Evolutionary conservation across 345 rosid genomes (phyloP).

Genomic region (Dipteronia dyeriana): DNA sequence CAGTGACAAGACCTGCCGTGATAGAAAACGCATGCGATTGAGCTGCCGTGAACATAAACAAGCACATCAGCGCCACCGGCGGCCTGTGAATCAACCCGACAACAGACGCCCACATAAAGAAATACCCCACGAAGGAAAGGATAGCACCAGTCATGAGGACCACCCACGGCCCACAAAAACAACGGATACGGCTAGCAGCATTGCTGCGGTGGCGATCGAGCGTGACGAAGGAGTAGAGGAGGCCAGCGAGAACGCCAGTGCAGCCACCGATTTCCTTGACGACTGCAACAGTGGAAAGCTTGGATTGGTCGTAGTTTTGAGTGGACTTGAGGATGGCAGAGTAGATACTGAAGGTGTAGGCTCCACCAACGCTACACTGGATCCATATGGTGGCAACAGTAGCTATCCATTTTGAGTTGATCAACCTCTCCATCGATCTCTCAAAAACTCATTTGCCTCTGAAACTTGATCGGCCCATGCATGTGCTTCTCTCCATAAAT

Average conservation of each 20-base stretch:
- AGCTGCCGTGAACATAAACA: slow-evolving; percentile 47
- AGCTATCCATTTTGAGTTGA: slow-evolving; percentile 55
- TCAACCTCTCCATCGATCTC: slow-evolving; percentile 16
- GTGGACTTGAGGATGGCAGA: slow-evolving; percentile 61
- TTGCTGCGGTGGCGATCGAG: background rate
- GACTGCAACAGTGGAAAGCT: slow-evolving; percentile 72
- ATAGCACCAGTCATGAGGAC: slow-evolving; percentile 60
- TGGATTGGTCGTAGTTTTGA: slow-evolving; percentile 67
- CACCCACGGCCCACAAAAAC: slow-evolving; percentile 56
- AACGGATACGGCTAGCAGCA: background rate
- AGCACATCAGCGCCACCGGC: slow-evolving; percentile 50
- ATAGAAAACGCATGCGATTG: slow-evolving; percentile 44
- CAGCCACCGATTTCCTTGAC: slow-evolving; percentile 70
- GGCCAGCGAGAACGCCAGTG: slow-evolving; percentile 61
- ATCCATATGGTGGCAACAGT: slow-evolving; percentile 79
- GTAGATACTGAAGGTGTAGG: slow-evolving; percentile 73
- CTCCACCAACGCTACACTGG: slow-evolving; percentile 58
- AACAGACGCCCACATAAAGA: slow-evolving; percentile 67
- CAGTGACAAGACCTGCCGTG: slow-evolving; percentile 47
- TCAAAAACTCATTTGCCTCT: too few relatives aligned
- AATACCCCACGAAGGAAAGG: slow-evolving; percentile 61
- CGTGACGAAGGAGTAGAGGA: slow-evolving; percentile 49
- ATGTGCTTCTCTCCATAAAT: too few relatives aligned
- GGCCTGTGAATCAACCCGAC: slow-evolving; percentile 47
- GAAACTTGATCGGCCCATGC: too few relatives aligned